Base-by-base conservation (phyloP, 306 rosid species). In the Inga leiocalycina region DNA sequence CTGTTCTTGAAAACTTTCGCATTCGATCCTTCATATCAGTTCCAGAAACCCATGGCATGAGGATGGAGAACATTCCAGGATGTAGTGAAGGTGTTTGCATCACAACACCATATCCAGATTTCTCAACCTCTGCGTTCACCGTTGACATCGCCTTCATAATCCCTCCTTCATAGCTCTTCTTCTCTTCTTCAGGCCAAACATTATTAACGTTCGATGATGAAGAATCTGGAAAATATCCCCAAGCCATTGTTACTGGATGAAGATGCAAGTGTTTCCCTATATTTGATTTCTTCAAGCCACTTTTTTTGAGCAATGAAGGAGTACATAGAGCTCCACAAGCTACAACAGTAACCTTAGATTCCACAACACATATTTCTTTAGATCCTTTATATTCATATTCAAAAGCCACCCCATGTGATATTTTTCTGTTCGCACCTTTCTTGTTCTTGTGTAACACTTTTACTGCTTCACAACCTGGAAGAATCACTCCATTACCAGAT, bases 71-170 rank as follows among this genome's bases (percentile, higher is more conserved):
- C 88, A 90, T 85, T 1, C 98, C 98, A 0, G 97, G 98, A 80
- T 94, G 98, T 75, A 94, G 73, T 14, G 97, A 73, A 30, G 98
- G 98, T 19, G 98, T 91, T 77, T 94, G 98, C 69, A 94, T 91
- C 72, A 92, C 44, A 4, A 89, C 88, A 17, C 98, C 95, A 70
- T 92, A 90, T 10, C 94, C 94, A 8, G 94, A 81, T 49, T 77
- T 85, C 34, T 89, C 81, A 7, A 86, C 44, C 14, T 92, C 84
- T 3, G 90, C 93, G 10, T 44, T 85, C 52, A 90, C 91, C 2
- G 91, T 82, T 1, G 97, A 94, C 96, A 94, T 94, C 67, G 96
- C 93, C 73, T 96, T 94, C 98, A 94, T 91, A 64, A 92, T 94
- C 46, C 95, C 98, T 79, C 98, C 97, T 86, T 94, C 92, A 14